Conservation (phyloP, 2,329 filamentous ascomycete species). For the Diaporthe sp. region DNA sequence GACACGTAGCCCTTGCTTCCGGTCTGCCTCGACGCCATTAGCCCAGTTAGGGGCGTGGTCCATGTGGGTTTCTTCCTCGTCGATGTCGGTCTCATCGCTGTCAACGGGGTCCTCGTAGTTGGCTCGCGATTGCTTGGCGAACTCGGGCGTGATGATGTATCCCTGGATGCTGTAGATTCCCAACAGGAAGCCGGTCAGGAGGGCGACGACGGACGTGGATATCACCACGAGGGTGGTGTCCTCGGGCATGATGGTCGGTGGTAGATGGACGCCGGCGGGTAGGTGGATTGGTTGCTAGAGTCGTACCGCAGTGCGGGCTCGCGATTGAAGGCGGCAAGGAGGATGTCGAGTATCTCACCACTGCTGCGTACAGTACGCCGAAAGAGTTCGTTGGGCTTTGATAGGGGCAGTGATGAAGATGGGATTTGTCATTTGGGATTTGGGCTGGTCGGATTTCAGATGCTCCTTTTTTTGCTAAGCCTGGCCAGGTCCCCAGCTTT, state of each 20-base stretch:
- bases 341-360: background rate
- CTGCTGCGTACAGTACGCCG: background rate
- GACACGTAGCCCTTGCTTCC: slow-evolving; percentile 65
- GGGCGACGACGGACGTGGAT: slow-evolving; percentile 79
- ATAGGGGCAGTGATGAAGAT: background rate
- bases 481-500: slow-evolving; percentile 25
- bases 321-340: background rate
- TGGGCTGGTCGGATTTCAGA: background rate
- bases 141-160: slow-evolving; percentile 68
- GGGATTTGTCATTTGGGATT: slow-evolving; percentile 18
- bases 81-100: slow-evolving; percentile 77
- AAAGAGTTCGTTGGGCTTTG: background rate
- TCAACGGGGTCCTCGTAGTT: slow-evolving; percentile 72
- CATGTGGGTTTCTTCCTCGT: slow-evolving; percentile 69
- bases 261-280: background rate
- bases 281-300: background rate
- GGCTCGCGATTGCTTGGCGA: slow-evolving; percentile 69
- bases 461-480: slow-evolving; percentile 13
- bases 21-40: slow-evolving; percentile 71
- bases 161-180: slow-evolving; percentile 78
- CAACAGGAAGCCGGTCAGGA: slow-evolving; percentile 83
- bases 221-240: slow-evolving; percentile 64
- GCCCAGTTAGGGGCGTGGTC: slow-evolving; percentile 78
- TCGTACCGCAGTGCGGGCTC: too few species aligned
- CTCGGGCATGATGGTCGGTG: slow-evolving; percentile 2